Evolutionary conservation across 371 early-diverging fungal species (phyloP).

Genomic region (Sporodiniella umbellata): DNA sequence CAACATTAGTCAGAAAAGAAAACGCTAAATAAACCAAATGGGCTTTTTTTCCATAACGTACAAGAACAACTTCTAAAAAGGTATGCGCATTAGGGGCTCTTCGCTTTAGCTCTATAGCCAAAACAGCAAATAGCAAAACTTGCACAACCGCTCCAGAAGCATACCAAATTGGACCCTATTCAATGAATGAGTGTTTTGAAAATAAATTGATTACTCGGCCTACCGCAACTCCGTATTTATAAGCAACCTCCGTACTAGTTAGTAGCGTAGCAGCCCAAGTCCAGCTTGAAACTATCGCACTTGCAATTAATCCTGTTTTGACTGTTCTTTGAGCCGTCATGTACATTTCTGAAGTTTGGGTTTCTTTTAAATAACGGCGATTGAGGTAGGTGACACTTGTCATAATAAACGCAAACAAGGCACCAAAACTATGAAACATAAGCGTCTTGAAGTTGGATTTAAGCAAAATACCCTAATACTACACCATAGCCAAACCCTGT

Average conservation of each 20-base stretch:
- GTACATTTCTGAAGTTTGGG: conserved; percentile 63
- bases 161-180: conserved; percentile 53
- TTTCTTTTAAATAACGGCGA: conserved; percentile 59
- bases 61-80: conserved; percentile 63
- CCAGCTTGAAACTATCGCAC: conserved; percentile 56
- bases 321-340: conserved; percentile 65
- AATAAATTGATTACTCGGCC: background rate
- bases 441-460: background rate
- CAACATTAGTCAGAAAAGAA: conserved; percentile 53
- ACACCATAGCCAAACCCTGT: conserved; percentile 39
- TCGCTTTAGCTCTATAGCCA: conserved; percentile 69
- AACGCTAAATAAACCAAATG: conserved; percentile 60
- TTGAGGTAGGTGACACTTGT: conserved; percentile 55
- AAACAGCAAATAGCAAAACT: conserved; percentile 65
- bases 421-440: conserved; percentile 36
- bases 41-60: conserved; percentile 59
- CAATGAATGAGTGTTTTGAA: background rate
- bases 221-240: conserved; percentile 64
- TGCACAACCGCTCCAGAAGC: conserved; percentile 69
- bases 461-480: conserved; percentile 23
- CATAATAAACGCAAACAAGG: conserved; percentile 59
- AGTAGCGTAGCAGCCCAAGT: conserved; percentile 47
- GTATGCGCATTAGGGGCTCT: conserved; percentile 71
- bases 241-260: conserved; percentile 65
- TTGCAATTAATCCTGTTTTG: conserved; percentile 67